These are phyloP conservation scores for Paragyromitra xinjiangensis DNA, from an alignment of 495 filamentous ascomycete species.

Conservation along the genomic window DNA sequence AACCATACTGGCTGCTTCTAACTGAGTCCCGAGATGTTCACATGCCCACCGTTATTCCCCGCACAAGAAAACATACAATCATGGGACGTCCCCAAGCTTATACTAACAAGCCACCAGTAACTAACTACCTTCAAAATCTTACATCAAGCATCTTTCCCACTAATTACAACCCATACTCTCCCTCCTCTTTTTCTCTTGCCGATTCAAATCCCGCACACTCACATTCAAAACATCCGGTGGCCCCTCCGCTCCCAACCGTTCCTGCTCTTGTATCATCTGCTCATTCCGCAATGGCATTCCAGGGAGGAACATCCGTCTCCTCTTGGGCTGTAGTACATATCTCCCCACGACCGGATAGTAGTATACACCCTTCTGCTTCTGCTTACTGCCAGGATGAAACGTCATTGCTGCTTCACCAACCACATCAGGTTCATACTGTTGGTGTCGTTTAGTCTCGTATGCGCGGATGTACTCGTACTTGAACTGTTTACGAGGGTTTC, in stretches of 20 bases:
- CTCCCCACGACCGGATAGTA: constrained; percentile 87
- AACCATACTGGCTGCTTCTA: too few relatives aligned
- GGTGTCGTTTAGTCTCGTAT: constrained; percentile 81
- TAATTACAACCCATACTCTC: background rate
- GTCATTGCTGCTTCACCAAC: constrained; percentile 65
- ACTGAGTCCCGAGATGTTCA: too few relatives aligned
- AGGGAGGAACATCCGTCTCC: constrained; percentile 60
- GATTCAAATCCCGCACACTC: constrained; percentile 41
- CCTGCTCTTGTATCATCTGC: constrained; percentile 56
- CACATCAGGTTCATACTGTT: constrained; percentile 62
- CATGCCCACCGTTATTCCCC: too few relatives aligned
- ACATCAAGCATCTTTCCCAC: too few relatives aligned
- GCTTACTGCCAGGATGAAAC: constrained; percentile 57
- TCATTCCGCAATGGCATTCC: constrained; percentile 56
- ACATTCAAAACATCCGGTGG: constrained; percentile 49
- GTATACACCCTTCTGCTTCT: constrained; percentile 71
- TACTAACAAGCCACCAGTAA: too few relatives aligned
- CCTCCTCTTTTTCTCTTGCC: constrained; percentile 51
- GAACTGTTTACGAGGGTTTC: constrained; percentile 70
- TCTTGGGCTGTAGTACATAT: constrained; percentile 64
- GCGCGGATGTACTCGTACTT: constrained; percentile 78
- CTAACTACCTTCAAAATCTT: too few relatives aligned
- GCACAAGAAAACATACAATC: too few relatives aligned
- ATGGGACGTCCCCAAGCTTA: too few relatives aligned
- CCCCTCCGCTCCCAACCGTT: constrained; percentile 56